A percentile compares a stretch with the other conserved stretches of the same genome.
Conservation (phyloP, 2,329 filamentous ascomycete genomes). For the Sarocladiaceae sp. region DNA sequence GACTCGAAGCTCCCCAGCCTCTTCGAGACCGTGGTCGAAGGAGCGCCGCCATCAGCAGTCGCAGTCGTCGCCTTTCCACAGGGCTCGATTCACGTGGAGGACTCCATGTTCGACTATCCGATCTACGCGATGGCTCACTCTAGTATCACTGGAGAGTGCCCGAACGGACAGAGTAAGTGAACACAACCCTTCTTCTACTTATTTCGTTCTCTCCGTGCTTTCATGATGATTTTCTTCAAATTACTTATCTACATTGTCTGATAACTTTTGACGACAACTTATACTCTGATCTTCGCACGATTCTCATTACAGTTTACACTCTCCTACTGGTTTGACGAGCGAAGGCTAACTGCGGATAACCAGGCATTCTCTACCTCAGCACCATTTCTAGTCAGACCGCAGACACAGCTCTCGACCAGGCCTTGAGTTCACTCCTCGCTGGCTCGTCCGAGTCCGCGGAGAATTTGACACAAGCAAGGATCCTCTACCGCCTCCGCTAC, state of each 20-base stretch:
- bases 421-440: slow-evolving; percentile 35
- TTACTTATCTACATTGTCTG: slow-evolving; percentile 99
- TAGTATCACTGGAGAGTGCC: slow-evolving; percentile 89
- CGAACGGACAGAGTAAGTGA: slow-evolving; percentile 79
- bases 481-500: slow-evolving; percentile 49
- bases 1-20: slow-evolving; percentile 57
- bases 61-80: slow-evolving; percentile 62
- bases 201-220: slow-evolving; percentile 11
- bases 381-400: slow-evolving; percentile 30
- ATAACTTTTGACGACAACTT: slow-evolving; percentile 74
- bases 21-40: slow-evolving; percentile 68
- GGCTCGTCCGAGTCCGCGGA: slow-evolving; percentile 18
- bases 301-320: no score
- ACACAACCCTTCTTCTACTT: slow-evolving; percentile 11
- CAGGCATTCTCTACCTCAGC: slow-evolving; percentile 29
- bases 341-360: no score
- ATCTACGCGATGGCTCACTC: slow-evolving; percentile 68
- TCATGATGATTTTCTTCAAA: slow-evolving; percentile 76
- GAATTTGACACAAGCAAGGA: slow-evolving; percentile 21
- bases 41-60: slow-evolving; percentile 67
- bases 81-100: slow-evolving; percentile 32
- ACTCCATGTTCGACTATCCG: slow-evolving; percentile 36
- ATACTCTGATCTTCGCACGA: slow-evolving; percentile 56
- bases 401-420: slow-evolving; percentile 28
- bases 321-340: no score